Evolutionary conservation across 331 rosid genomes (phyloP), one percentile per base, ranked within the genome.

Genomic region (Cydonia oblonga): DNA sequence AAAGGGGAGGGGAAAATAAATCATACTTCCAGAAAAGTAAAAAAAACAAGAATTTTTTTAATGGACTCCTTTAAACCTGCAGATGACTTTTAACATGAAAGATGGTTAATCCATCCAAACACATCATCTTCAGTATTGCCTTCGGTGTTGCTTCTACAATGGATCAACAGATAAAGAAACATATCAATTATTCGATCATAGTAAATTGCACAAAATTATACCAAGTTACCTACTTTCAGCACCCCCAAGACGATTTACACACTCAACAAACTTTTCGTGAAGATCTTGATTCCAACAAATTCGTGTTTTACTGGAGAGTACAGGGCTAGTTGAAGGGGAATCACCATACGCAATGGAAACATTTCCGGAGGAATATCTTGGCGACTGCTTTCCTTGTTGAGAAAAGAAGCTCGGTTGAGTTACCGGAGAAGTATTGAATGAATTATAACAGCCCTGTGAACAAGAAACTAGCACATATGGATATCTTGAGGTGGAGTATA

Each of bases 211-310:
- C 42, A 38, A n/a, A n/a, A n/a, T n/a, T n/a, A n/a, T n/a, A n/a
- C n/a, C n/a, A n/a, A 2, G 42, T 9, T 38, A 38, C 42, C 9
- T 38, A 38, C 42, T 38, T 4, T 38, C 42, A 1, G 42, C 42
- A 38, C 42, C 42, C 42, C 42, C 42, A 38, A 38, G 42, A 38
- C 42, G 42, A 38, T 38, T 38, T 9, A 38, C 42, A 9, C 42
- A 38, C 42, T 38, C 42, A 10, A 38, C 42, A 13, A 38, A 38
- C 42, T 38, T 38, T 13, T 38, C 42, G 9, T 38, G 42, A 9
- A 38, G 42, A 38, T 38, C 42, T 38, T 38, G 42, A 38, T 86
- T 87, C 98, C 98, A 95, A 65, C 98, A 83, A 33, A 95, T 95
- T 29, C 98, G 82, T 16, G 96, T 84, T 83, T 91, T 89, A 73